Conservation (phyloP, 2,329 filamentous ascomycete genomes). For the Aspergillus pseudotamarii region DNA sequence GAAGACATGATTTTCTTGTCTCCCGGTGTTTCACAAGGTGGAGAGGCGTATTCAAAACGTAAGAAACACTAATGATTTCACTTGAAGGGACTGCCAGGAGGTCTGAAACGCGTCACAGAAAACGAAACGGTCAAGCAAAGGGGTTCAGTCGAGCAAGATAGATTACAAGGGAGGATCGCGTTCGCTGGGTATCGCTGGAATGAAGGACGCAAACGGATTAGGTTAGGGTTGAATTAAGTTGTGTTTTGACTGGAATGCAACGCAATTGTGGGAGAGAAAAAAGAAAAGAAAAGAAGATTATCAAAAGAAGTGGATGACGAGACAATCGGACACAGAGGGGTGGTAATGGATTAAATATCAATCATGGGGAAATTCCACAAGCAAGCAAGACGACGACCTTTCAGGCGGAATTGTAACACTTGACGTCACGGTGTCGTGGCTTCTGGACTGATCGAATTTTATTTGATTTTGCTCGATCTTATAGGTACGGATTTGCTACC, state of each 20-base stretch:
- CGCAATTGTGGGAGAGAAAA: too few relatives aligned
- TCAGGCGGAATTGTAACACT: not conserved
- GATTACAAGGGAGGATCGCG: slow-evolving; percentile 10
- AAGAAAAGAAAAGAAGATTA: not conserved
- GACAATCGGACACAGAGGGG: not conserved
- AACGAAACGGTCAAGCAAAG: not conserved
- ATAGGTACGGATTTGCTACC: not conserved
- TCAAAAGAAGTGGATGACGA: not conserved
- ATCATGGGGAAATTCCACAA: not conserved
- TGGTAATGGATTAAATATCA: not conserved
- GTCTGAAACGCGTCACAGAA: not conserved
- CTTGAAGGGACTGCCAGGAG: not conserved
- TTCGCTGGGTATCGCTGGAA: slow-evolving; percentile 27
- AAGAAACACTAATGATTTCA: not conserved
- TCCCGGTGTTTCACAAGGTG: not conserved
- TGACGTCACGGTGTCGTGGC: slow-evolving; percentile 15
- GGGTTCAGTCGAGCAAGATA: not conserved
- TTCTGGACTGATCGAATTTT: not conserved
- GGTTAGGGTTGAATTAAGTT: not conserved
- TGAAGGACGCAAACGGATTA: slow-evolving; percentile 13
- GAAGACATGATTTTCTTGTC: slow-evolving; percentile 9
- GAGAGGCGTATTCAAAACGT: not conserved
- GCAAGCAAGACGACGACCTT: too few relatives aligned
- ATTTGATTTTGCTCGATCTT: not conserved
- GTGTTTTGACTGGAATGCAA: not conserved